Conservation (phyloP, 192 early-diverging fungal species). For the Chytriomyces sp. region DNA sequence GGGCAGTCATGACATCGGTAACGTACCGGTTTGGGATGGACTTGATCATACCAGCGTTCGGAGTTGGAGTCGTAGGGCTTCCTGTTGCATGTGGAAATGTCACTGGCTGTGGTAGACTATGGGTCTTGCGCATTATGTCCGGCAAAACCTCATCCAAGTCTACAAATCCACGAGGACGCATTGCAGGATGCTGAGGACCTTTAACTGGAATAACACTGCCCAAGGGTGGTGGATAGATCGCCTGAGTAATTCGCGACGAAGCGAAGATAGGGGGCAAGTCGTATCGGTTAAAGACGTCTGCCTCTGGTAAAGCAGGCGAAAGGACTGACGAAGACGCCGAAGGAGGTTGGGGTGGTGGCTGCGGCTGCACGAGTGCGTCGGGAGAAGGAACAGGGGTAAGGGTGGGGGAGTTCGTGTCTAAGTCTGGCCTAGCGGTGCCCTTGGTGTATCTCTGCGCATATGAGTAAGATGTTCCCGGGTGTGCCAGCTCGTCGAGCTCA, state of each 20-base stretch:
- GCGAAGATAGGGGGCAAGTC: not conserved
- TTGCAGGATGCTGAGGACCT: constrained; percentile 18
- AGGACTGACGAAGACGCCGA: not conserved
- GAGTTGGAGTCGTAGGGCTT: not conserved
- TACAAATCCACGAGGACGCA: constrained; percentile 38
- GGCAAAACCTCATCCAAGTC: constrained; percentile 35
- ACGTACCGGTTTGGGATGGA: too few species aligned
- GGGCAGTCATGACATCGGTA: not conserved
- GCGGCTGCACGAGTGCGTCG: not conserved
- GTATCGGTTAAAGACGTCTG: not conserved
- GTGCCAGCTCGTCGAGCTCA: constrained; percentile 34
- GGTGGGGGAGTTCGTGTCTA: too few species aligned
- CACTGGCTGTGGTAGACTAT: not conserved
- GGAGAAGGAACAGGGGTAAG: too few species aligned
- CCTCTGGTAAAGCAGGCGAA: not conserved
- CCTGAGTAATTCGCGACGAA: not conserved
- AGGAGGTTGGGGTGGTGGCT: not conserved
- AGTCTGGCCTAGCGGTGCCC: too few species aligned
- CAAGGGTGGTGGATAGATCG: constrained; percentile 1
- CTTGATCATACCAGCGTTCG: too few species aligned
- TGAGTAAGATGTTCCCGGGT: not conserved
- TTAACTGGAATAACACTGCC: constrained; percentile 21
- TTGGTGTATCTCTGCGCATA: not conserved
- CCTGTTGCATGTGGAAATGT: not conserved
- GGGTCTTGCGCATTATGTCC: not conserved